Conservation (phyloP, 1,284 basidiomycete species). For the Cutaneotrichosporon arboriforme region DNA sequence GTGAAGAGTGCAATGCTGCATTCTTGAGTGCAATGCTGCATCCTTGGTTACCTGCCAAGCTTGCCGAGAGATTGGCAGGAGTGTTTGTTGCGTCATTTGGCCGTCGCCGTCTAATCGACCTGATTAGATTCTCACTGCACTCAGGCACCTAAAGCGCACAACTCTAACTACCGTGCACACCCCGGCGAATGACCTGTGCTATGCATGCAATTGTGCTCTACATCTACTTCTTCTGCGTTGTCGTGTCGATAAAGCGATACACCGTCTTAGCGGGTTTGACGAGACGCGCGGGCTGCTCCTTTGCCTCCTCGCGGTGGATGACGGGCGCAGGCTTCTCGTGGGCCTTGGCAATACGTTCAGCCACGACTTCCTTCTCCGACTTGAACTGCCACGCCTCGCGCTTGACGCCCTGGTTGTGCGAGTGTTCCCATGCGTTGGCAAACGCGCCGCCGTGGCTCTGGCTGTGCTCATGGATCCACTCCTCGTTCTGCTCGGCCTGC, state of each 20-base stretch:
- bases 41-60: too few species aligned
- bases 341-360: slow-evolving; percentile 16
- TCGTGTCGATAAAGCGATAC: slow-evolving; percentile 22
- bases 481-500: slow-evolving; percentile 36
- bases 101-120: not conserved
- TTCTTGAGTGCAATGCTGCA: too few species aligned
- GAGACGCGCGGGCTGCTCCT: not conserved
- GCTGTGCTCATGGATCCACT: slow-evolving; percentile 31
- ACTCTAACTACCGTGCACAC: too few species aligned
- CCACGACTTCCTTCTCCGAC: slow-evolving; percentile 22
- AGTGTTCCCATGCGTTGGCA: slow-evolving; percentile 15
- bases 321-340: slow-evolving; percentile 3
- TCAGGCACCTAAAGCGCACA: too few species aligned
- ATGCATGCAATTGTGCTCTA: not conserved
- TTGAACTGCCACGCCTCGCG: slow-evolving; percentile 42
- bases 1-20: too few species aligned
- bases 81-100: not conserved
- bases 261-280: slow-evolving; percentile 5
- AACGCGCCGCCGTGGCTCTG: slow-evolving; percentile 34
- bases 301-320: not conserved
- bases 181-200: slow-evolving; percentile 1
- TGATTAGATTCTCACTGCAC: too few species aligned
- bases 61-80: too few species aligned
- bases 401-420: slow-evolving; percentile 24
- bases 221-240: slow-evolving; percentile 5